These are phyloP conservation scores for Yamadazyma epiphylla DNA, from an alignment of 1,139 yeast species.

Conservation along the genomic window DNA sequence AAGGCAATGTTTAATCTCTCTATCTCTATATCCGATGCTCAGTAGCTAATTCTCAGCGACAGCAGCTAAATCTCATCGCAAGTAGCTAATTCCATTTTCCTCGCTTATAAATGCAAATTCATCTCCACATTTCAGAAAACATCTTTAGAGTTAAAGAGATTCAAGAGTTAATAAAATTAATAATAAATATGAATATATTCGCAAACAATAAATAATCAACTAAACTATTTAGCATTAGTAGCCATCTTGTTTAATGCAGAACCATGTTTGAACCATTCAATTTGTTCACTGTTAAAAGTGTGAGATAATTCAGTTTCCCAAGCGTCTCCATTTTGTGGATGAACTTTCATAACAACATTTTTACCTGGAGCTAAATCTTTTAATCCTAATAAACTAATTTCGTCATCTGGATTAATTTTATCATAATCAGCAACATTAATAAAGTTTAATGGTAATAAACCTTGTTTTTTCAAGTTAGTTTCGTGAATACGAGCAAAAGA, in stretches of 20 bases:
- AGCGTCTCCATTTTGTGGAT: constrained; percentile 79
- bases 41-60: no score
- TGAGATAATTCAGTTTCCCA: constrained; percentile 92
- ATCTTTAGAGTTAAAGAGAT: no score
- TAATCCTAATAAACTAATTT: constrained; percentile 83
- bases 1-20: no score
- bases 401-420: constrained; percentile 87
- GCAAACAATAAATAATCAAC: background rate
- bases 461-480: constrained; percentile 51
- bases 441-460: constrained; percentile 88
- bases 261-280: constrained; percentile 99
- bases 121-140: no score
- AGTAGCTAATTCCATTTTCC: no score
- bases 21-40: no score
- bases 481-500: constrained; percentile 93
- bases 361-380: constrained; percentile 90
- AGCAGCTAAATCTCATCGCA: no score
- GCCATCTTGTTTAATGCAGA: constrained; percentile 99
- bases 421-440: constrained; percentile 87
- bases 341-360: constrained; percentile 80
- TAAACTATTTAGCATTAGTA: constrained; percentile 20
- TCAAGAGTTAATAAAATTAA: no score
- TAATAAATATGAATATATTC: no score
- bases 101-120: no score
- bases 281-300: constrained; percentile 94